Conservation (phyloP, 495 filamentous ascomycete species). For the Trichoderma erinaceum region DNA sequence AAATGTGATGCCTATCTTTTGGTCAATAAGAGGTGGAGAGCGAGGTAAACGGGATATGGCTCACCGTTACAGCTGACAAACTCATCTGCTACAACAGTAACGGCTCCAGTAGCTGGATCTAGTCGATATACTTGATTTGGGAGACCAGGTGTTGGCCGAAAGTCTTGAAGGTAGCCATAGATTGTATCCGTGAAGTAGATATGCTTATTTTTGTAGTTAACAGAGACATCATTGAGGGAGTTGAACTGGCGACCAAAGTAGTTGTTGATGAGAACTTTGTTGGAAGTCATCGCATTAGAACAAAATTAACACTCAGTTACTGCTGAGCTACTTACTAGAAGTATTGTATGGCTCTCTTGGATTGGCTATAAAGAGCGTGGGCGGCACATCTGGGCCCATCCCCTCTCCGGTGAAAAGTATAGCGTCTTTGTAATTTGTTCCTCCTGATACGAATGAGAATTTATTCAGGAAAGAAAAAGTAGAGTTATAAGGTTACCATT, state of each 20-base stretch:
- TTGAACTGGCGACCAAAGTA: constrained; percentile 57
- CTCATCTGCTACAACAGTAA: constrained; percentile 50
- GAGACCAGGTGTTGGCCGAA: constrained; percentile 45
- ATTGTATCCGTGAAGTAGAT: constrained; percentile 61
- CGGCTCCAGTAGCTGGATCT: constrained; percentile 38
- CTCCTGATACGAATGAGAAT: constrained; percentile 30
- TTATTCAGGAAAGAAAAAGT: neutral
- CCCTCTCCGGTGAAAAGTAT: constrained; percentile 43
- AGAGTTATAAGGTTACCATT: constrained; percentile 32
- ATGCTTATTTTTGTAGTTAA: constrained; percentile 45
- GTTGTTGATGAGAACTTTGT: constrained; percentile 39
- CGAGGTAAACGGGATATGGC: neutral
- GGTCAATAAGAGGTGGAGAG: neutral
- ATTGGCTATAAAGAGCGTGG: constrained; percentile 42
- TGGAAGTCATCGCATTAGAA: neutral
- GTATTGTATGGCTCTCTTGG: constrained; percentile 45
- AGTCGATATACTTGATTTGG: constrained; percentile 54
- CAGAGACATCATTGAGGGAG: constrained; percentile 52
- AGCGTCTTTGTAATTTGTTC: constrained; percentile 41
- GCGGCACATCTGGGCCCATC: constrained; percentile 37
- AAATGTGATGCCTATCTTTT: constrained; percentile 44
- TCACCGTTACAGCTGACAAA: constrained; percentile 51
- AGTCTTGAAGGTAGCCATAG: constrained; percentile 55
- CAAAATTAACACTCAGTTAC: neutral
- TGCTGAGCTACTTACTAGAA: constrained; percentile 28